A percentile compares a stretch with the other conserved stretches of the same genome.
phyloP scores from a whole-genome alignment of 2,329 filamentous ascomycete genomes.

The Periconia digitata region DNA sequence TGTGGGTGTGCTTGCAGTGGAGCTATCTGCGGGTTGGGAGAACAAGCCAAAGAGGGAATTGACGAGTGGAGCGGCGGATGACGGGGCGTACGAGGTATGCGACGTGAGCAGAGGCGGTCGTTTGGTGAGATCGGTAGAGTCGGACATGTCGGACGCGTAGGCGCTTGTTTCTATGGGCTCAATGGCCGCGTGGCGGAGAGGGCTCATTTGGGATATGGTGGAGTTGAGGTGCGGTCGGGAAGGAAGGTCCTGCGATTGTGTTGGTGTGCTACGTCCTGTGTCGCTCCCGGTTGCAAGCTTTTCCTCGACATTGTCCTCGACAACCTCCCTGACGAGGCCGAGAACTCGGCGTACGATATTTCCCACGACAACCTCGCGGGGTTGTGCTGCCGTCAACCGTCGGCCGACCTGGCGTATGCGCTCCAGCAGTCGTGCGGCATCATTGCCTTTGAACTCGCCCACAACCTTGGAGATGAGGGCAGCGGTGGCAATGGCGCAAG shows the following conservation, averaged over 20 bases:
- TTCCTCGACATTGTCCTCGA: slow-evolving; percentile 74
- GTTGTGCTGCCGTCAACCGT: slow-evolving; percentile 78
- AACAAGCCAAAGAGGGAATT: slow-evolving; percentile 89
- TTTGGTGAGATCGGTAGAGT: slow-evolving; percentile 39
- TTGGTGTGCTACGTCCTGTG: slow-evolving; percentile 54
- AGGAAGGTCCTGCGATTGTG: slow-evolving; percentile 39
- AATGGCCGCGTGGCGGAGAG: slow-evolving; percentile 47
- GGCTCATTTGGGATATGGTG: slow-evolving; percentile 51
- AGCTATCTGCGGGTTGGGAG: slow-evolving; percentile 63
- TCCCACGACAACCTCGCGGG: slow-evolving; percentile 86
- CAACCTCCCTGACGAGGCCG: slow-evolving; percentile 88
- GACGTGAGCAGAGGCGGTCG: slow-evolving; percentile 66
- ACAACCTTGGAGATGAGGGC: slow-evolving; percentile 87
- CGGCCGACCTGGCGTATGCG: slow-evolving; percentile 78
- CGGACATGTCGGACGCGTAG: slow-evolving; percentile 34
- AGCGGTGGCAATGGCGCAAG: slow-evolving; percentile 88
- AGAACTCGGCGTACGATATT: slow-evolving; percentile 92
- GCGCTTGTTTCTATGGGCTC: slow-evolving; percentile 36
- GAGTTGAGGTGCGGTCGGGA: slow-evolving; percentile 42
- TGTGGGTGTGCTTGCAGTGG: slow-evolving; percentile 55
- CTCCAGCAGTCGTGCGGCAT: slow-evolving; percentile 76
- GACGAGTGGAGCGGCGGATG: slow-evolving; percentile 54
- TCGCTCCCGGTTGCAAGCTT: slow-evolving; percentile 60
- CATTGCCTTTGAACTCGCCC: slow-evolving; percentile 74
- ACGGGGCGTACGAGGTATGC: slow-evolving; percentile 63